These are phyloP conservation scores for Penicillium sp. DNA, from an alignment of 2,329 filamentous ascomycete genomes.

Conservation along the genomic window DNA sequence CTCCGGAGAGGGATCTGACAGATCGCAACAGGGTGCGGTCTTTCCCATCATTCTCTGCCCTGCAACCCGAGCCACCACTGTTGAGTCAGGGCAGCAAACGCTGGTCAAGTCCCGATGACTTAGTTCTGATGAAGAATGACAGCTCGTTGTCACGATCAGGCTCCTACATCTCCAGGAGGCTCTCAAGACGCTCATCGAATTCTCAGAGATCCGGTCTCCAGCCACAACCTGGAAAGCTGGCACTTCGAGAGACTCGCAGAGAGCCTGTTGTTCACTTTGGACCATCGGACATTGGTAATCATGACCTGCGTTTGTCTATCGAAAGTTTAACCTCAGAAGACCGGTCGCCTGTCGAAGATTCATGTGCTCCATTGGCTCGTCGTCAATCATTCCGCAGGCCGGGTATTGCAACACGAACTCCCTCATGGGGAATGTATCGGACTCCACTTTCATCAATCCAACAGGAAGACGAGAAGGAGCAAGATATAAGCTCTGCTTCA, in stretches of 20 bases:
- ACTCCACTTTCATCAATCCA: conserved; percentile 21
- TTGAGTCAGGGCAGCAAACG: conserved; percentile 9
- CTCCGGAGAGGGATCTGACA: conserved; percentile 12
- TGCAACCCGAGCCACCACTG: conserved; percentile 6
- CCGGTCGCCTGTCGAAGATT: background rate
- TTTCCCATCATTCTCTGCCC: conserved; percentile 19
- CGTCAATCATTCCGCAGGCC: conserved; percentile 35
- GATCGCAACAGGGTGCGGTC: conserved; percentile 20
- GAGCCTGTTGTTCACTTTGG: conserved; percentile 27
- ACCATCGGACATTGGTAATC: conserved; percentile 19
- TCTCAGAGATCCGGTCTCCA: conserved; percentile 2
- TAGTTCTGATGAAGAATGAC: conserved; percentile 6
- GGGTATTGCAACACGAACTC: conserved; percentile 33
- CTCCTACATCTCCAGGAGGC: conserved; percentile 11
- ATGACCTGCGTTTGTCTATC: conserved; percentile 10
- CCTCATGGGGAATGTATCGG: conserved; percentile 20
- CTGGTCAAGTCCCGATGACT: conserved; percentile 11
- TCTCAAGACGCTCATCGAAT: conserved; percentile 8
- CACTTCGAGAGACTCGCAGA: conserved; percentile 14
- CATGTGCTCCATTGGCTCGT: conserved; percentile 32
- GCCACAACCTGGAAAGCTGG: conserved; percentile 1
- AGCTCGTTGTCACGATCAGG: conserved; percentile 9
- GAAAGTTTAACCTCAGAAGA: conserved; percentile 24
- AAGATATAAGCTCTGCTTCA: conserved; percentile 6
- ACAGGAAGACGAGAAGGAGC: conserved; percentile 18